phyloP scores from a whole-genome alignment of 2,329 filamentous ascomycete genomes.

The Pseudogymnoascus destructans region DNA sequence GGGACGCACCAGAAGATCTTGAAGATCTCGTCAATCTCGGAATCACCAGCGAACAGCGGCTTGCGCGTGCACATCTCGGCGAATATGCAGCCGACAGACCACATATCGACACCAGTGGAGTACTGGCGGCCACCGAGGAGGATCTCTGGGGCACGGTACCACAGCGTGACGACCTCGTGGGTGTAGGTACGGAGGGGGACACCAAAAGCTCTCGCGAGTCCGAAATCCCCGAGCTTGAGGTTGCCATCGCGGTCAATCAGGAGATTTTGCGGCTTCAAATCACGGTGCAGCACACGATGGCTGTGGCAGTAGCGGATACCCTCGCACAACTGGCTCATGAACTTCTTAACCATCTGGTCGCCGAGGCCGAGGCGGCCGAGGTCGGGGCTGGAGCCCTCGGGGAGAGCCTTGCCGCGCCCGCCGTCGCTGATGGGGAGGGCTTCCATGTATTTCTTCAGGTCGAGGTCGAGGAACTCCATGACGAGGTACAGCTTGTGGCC shows the following conservation, averaged over 20 bases:
- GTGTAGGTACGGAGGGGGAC: constrained; percentile 86
- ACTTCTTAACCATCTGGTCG: constrained; percentile 76
- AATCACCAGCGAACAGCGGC: constrained; percentile 83
- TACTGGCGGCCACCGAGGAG: constrained; percentile 83
- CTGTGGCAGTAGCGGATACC: constrained; percentile 82
- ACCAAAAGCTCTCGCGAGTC: constrained; percentile 78
- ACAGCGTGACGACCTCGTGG: constrained; percentile 87
- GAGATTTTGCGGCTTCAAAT: constrained; percentile 83
- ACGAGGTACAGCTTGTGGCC: constrained; percentile 92
- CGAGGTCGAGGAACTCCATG: constrained; percentile 80
- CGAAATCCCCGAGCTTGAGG: constrained; percentile 82
- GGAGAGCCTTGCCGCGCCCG: constrained; percentile 71
- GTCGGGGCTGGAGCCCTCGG: constrained; percentile 56
- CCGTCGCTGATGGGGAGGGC: constrained; percentile 72
- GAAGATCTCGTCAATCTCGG: constrained; percentile 89
- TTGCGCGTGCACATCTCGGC: constrained; percentile 94
- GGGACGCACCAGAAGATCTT: constrained; percentile 70
- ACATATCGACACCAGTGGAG: constrained; percentile 91
- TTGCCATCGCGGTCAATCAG: constrained; percentile 79
- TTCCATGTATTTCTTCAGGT: constrained; percentile 96
- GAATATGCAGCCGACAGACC: constrained; percentile 89
- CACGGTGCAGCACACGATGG: constrained; percentile 74
- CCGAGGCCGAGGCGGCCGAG: constrained; percentile 59
- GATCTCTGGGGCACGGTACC: constrained; percentile 87
- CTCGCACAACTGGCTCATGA: constrained; percentile 78